Evolutionary conservation across 2,329 filamentous ascomycete species (phyloP).

Genomic region (Sphaceloma murrayae): DNA sequence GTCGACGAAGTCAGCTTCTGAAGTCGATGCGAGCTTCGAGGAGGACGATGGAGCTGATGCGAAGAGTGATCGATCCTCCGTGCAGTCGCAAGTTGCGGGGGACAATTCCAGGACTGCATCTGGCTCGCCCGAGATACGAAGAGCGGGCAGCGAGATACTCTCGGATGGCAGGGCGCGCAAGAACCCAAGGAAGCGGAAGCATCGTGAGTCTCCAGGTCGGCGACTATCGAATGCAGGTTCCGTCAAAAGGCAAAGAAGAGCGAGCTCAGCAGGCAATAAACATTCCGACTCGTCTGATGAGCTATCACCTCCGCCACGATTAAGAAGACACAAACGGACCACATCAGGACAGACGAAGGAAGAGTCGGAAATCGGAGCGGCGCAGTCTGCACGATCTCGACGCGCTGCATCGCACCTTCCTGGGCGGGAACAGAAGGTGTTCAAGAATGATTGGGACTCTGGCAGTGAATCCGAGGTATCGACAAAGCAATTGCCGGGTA

Average conservation of each 20-base stretch:
- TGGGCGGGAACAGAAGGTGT: conserved; percentile 25
- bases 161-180: conserved; percentile 22
- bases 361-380: conserved; percentile 34
- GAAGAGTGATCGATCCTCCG: conserved; percentile 22
- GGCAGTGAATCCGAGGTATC: conserved; percentile 39
- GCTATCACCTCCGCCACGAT: conserved; percentile 52
- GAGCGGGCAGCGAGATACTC: conserved; percentile 8
- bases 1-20: neutral
- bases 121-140: neutral
- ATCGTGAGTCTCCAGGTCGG: conserved; percentile 27
- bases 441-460: conserved; percentile 47
- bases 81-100: no score
- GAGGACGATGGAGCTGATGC: conserved; percentile 19
- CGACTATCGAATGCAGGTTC: conserved; percentile 8
- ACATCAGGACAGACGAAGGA: conserved; percentile 54
- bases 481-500: conserved; percentile 52
- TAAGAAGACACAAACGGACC: conserved; percentile 52
- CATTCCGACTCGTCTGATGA: conserved; percentile 21
- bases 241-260: conserved; percentile 16
- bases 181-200: conserved; percentile 32
- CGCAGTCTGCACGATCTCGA: conserved; percentile 22
- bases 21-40: conserved; percentile 1
- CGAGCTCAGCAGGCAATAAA: conserved; percentile 6
- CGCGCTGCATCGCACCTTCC: conserved; percentile 44
- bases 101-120: conserved; percentile 13